Percentiles rank a stretch among this genome's conserved stretches.
These are phyloP conservation scores for Penicillium pancosmium DNA, from an alignment of 495 filamentous ascomycete species.

Conservation along the genomic window DNA sequence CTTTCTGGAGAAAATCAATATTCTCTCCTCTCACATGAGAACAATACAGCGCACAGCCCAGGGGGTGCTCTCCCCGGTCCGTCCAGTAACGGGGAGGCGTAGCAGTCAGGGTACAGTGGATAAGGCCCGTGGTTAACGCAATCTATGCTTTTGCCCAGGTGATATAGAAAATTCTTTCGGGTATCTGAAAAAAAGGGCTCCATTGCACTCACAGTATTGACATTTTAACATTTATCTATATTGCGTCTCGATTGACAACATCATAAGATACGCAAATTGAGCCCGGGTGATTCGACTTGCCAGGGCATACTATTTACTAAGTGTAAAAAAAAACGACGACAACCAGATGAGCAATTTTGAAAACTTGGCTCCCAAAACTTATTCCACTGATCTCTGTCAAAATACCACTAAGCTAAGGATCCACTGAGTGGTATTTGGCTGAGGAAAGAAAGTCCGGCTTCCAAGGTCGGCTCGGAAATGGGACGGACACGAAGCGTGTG, in stretches of 20 bases:
- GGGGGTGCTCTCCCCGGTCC: constrained; percentile 52
- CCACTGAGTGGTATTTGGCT: not conserved
- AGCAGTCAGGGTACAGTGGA: too few species aligned
- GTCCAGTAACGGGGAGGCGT: constrained; percentile 44
- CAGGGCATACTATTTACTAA: too few species aligned
- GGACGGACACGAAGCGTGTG: not conserved
- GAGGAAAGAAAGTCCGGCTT: not conserved
- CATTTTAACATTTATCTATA: too few species aligned
- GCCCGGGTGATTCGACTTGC: too few species aligned
- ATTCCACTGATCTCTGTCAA: not conserved
- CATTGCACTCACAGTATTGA: too few species aligned
- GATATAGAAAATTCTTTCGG: too few species aligned
- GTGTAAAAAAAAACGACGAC: too few species aligned
- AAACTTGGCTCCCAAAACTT: not conserved
- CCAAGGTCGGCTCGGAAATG: not conserved
- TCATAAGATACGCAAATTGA: too few species aligned
- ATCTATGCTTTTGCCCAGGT: too few species aligned
- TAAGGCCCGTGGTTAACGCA: too few species aligned
- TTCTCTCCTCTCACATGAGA: constrained; percentile 24
- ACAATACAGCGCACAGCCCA: constrained; percentile 32
- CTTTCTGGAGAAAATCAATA: constrained; percentile 25
- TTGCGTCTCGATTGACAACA: too few species aligned
- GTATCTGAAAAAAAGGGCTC: too few species aligned
- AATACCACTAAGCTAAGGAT: not conserved
- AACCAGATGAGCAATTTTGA: not conserved